Evolutionary conservation across 257 asterid genomes (phyloP).

Genomic region (Jaltomata sinuosa): DNA sequence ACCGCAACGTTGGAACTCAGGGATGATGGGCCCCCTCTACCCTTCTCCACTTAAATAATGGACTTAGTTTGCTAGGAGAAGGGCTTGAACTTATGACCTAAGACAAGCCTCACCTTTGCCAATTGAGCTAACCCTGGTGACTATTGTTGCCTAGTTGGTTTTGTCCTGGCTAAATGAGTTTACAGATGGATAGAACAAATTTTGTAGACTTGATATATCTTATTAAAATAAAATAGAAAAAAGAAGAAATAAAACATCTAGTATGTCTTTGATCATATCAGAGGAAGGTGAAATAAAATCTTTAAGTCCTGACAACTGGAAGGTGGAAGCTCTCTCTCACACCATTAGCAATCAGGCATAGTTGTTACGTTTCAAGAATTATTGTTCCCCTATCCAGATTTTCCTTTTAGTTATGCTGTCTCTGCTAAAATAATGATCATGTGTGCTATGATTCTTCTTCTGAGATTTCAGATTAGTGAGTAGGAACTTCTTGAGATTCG

Average conservation of each 20-base stretch:
- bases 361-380: background rate
- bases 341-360: background rate
- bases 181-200: background rate
- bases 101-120: background rate
- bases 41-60: background rate
- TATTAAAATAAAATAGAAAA: background rate
- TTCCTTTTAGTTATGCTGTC: background rate
- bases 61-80: background rate
- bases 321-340: background rate
- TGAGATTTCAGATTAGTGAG: background rate
- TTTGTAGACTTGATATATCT: background rate
- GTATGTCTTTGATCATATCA: background rate
- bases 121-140: background rate
- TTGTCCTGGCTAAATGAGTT: background rate
- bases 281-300: background rate
- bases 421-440: background rate
- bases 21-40: background rate
- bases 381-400: background rate
- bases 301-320: background rate
- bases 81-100: background rate
- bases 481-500: background rate
- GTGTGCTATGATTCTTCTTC: background rate
- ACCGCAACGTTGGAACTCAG: background rate
- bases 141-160: background rate
- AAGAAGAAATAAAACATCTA: background rate